Percentiles rank a stretch among this genome's conserved stretches.
These are phyloP conservation scores for Lathyrus oleraceus DNA, from an alignment of 306 rosid genomes.

Conservation along the genomic window DNA sequence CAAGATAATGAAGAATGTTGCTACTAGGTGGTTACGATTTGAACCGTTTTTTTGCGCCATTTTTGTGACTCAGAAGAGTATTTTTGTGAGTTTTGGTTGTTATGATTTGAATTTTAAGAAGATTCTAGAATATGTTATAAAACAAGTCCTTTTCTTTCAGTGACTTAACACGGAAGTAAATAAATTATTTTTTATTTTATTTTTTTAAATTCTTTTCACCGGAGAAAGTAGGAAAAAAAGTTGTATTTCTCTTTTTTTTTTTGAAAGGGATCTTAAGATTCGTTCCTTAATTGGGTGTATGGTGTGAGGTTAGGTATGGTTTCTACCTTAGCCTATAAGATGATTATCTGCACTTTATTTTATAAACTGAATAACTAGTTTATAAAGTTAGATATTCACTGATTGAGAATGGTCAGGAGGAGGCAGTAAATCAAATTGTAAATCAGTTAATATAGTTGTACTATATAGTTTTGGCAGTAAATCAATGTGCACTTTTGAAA, in stretches of 20 bases:
- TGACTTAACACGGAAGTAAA: constrained; percentile 49
- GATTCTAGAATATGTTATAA: constrained; percentile 27
- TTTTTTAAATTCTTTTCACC: not conserved
- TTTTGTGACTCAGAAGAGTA: constrained; percentile 6
- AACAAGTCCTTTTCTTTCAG: constrained; percentile 12
- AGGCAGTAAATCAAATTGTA: too few relatives aligned
- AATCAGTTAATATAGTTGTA: too few relatives aligned
- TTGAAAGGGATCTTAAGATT: not conserved
- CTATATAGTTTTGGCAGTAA: too few relatives aligned
- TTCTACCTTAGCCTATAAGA: too few relatives aligned
- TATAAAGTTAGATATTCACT: too few relatives aligned
- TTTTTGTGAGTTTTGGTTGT: too few relatives aligned
- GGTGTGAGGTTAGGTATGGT: not conserved
- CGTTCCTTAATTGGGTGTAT: not conserved
- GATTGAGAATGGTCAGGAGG: too few relatives aligned
- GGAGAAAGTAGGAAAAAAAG: not conserved
- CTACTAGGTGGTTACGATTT: not conserved
- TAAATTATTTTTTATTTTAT: not conserved
- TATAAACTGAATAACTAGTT: too few relatives aligned
- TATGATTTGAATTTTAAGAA: not conserved
- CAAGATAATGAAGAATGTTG: constrained; percentile 36
- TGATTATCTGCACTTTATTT: too few relatives aligned
- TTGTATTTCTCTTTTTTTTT: not conserved
- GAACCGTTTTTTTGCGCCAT: constrained; percentile 39
- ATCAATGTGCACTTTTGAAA: too few relatives aligned